Conservation (phyloP, 2,329 filamentous ascomycete species). For the Hymenotorrendiella dingleyae region DNA sequence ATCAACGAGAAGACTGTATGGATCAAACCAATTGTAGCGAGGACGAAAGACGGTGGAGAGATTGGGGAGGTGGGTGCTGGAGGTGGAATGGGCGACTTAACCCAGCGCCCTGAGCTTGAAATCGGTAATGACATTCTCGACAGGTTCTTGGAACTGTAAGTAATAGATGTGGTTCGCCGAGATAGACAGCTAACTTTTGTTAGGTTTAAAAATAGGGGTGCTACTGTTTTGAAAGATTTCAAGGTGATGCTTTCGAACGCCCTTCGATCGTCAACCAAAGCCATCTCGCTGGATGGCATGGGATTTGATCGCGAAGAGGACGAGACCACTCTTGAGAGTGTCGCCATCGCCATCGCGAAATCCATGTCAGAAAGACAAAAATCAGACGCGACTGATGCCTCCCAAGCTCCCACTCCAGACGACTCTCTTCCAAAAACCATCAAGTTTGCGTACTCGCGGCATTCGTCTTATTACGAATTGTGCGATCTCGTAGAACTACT, state of each 20-base stretch:
- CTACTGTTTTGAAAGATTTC: conserved; percentile 32
- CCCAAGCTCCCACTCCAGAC: neutral
- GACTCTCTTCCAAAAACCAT: conserved; percentile 33
- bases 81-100: conserved; percentile 71
- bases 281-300: conserved; percentile 24
- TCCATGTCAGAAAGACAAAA: conserved; percentile 11
- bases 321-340: conserved; percentile 17
- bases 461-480: conserved; percentile 80
- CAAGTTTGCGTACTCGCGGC: conserved; percentile 78
- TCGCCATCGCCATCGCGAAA: conserved; percentile 22
- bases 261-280: conserved; percentile 17
- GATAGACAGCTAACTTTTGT: neutral
- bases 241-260: conserved; percentile 20
- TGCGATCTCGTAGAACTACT: conserved; percentile 64
- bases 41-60: conserved; percentile 52
- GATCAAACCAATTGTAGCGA: conserved; percentile 73
- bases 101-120: conserved; percentile 61
- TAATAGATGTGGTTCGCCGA: conserved; percentile 7
- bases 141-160: conserved; percentile 48
- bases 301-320: conserved; percentile 14
- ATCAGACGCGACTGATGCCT: neutral
- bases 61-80: conserved; percentile 71
- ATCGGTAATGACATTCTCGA: conserved; percentile 44
- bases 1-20: conserved; percentile 54
- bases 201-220: conserved; percentile 21